Percentiles rank a stretch among this genome's conserved stretches.
These are phyloP conservation scores for Xylaria sp. DNA, from an alignment of 2,329 filamentous ascomycete genomes.

Conservation along the genomic window DNA sequence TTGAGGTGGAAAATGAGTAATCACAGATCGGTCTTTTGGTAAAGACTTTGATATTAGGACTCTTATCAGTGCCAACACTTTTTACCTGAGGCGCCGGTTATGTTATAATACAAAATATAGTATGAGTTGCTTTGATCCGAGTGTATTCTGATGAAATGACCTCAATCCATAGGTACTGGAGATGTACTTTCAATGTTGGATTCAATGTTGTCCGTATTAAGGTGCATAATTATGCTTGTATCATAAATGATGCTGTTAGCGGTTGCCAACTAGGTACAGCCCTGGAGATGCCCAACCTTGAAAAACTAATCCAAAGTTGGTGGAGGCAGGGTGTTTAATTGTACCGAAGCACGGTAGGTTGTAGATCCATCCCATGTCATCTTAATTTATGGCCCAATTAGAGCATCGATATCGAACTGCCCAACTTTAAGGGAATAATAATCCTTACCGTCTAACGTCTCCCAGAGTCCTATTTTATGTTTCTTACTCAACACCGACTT, in stretches of 20 bases:
- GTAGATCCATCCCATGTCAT: slow-evolving; percentile 1
- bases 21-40: neutral
- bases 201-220: too few relatives aligned
- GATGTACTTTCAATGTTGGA: too few relatives aligned
- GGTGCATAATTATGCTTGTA: too few relatives aligned
- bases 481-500: neutral
- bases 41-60: neutral
- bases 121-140: neutral
- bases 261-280: too few relatives aligned
- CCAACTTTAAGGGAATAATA: slow-evolving; percentile 16
- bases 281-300: too few relatives aligned
- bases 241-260: too few relatives aligned
- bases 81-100: neutral
- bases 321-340: neutral
- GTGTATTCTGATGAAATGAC: neutral
- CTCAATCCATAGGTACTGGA: neutral
- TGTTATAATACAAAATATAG: neutral
- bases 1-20: neutral
- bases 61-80: neutral
- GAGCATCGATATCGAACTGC: slow-evolving; percentile 22
- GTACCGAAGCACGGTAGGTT: neutral
- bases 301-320: neutral
- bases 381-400: slow-evolving; percentile 24
- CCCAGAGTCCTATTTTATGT: neutral
- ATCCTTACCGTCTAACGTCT: neutral